phyloP scores from a whole-genome alignment of 2,329 filamentous ascomycete genomes.

The Fusarium chaquense region DNA sequence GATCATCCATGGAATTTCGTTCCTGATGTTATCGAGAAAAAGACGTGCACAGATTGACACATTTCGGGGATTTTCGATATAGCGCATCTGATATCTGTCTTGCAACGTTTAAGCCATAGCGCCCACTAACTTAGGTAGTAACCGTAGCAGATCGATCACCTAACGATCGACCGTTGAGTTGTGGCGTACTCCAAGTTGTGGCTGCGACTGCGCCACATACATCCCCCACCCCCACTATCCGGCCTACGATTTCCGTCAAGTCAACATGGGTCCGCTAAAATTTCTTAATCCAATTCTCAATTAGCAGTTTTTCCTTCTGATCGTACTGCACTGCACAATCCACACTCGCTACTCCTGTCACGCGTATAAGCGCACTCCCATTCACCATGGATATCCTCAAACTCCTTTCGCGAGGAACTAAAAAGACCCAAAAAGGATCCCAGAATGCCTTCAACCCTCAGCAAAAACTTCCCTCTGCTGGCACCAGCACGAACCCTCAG shows the following conservation, averaged over 20 bases:
- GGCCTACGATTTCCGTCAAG: slow-evolving; percentile 12
- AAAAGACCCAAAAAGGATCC: slow-evolving; percentile 60
- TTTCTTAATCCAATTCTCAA: slow-evolving; percentile 40
- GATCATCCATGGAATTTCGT: slow-evolving; percentile 12
- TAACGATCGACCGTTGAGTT: background rate
- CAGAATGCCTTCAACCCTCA: slow-evolving; percentile 48
- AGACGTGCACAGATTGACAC: slow-evolving; percentile 4
- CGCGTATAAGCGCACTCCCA: slow-evolving; percentile 1
- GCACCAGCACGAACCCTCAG: slow-evolving; percentile 74
- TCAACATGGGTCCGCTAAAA: slow-evolving; percentile 43
- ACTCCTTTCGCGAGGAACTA: slow-evolving; percentile 77
- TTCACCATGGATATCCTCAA: slow-evolving; percentile 77
- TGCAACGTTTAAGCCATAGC: slow-evolving; percentile 11
- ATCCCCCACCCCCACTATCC: slow-evolving; percentile 41
- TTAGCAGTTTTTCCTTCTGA: slow-evolving; percentile 32
- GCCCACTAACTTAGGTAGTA: slow-evolving; percentile 3
- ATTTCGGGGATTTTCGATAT: slow-evolving; percentile 14
- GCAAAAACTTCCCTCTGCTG: slow-evolving; percentile 71
- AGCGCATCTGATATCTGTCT: slow-evolving; percentile 13
- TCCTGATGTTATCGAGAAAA: slow-evolving; percentile 8
- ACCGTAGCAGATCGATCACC: background rate
- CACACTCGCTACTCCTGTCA: slow-evolving; percentile 14
- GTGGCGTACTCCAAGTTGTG: background rate
- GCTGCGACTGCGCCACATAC: slow-evolving; percentile 9
- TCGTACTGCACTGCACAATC: slow-evolving; percentile 17